phyloP scores from a whole-genome alignment of 129 eudicot genomes.

The Artemisia annua region DNA sequence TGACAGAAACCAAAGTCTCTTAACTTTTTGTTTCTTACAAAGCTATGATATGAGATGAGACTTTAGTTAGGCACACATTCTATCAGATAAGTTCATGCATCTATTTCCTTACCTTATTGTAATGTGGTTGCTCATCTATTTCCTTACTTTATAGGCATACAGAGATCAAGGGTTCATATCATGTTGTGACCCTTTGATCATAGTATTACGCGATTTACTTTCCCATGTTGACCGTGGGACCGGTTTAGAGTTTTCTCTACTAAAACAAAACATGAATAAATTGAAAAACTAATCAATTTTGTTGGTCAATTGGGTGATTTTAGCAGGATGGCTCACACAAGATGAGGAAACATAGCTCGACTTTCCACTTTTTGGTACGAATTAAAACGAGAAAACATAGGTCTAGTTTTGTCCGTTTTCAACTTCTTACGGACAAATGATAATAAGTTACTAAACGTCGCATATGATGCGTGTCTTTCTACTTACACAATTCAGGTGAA shows the following conservation, averaged over 20 bases:
- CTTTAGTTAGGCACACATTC: background rate
- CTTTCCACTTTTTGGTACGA: too few species aligned
- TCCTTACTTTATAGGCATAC: too few species aligned
- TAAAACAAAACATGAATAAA: too few species aligned
- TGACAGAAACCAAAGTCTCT: background rate
- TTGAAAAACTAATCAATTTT: background rate
- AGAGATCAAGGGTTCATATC: background rate
- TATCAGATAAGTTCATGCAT: too few species aligned
- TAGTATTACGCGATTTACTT: background rate
- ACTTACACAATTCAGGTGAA: background rate
- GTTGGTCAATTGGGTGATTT: background rate
- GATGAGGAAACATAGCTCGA: too few species aligned
- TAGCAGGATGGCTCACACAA: too few species aligned
- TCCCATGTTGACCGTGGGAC: too few species aligned
- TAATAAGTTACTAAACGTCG: constrained; percentile 8
- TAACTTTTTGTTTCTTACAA: background rate
- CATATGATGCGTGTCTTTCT: constrained; percentile 8
- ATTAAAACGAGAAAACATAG: background rate
- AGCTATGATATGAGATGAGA: background rate
- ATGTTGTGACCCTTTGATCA: too few species aligned
- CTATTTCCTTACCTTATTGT: too few species aligned
- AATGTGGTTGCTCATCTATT: too few species aligned
- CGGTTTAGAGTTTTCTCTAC: too few species aligned
- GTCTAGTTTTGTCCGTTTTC: background rate
- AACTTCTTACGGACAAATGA: background rate